Evolutionary conservation across 2,329 filamentous ascomycete genomes (phyloP), one percentile per base, ranked within the genome.

Genomic region (Parastagonospora nodorum): DNA sequence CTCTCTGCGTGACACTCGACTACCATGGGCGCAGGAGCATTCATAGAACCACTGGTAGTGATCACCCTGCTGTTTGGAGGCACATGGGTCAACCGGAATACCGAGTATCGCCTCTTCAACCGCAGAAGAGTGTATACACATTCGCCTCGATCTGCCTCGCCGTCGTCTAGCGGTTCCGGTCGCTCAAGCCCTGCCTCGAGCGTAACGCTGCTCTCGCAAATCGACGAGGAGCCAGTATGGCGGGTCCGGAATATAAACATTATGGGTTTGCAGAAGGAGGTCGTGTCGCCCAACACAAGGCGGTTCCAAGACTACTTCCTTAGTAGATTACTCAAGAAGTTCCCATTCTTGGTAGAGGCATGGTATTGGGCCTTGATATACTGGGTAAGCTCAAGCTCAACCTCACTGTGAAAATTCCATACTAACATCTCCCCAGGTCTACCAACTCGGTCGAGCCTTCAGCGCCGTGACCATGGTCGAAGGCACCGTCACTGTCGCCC

Each of bases 361-460:
- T 90, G 87, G 87, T 90, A 90, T 63, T 90, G 88, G 88, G 84
- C 85, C 2, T 74, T 89, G 55, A 86, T 90, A 43, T 90, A 90
- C 75, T 90, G 88, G 87, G 87, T 89, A 80, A 62, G 82, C 67
- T 28, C 12, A 33, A 14, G 8, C 30, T 19, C n/a, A n/a, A 16
- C 32, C 12, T 39, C 28, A 19, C 15, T 42, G 3, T 29, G 7
- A 4, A 24, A 30, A 14, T 24, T 12, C 19, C 30, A 42, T 33
- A 33, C 30, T 42, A 4, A 42, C 29, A 42, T 4, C 6, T 6
- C 15, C 9, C 35, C 54, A 89, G 86, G 85, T 88, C 28, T 91
- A 91, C 69, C 88, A 91, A 72, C 74, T 91, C 10, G 88, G 86
- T 19, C 85, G 88, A 48, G 88, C 88, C 16, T 85, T 90, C 66